Percentiles rank a stretch among this genome's conserved stretches.
phyloP scores from a whole-genome alignment of 2,329 filamentous ascomycete species.

The Calonectria pseudoturangicola region DNA sequence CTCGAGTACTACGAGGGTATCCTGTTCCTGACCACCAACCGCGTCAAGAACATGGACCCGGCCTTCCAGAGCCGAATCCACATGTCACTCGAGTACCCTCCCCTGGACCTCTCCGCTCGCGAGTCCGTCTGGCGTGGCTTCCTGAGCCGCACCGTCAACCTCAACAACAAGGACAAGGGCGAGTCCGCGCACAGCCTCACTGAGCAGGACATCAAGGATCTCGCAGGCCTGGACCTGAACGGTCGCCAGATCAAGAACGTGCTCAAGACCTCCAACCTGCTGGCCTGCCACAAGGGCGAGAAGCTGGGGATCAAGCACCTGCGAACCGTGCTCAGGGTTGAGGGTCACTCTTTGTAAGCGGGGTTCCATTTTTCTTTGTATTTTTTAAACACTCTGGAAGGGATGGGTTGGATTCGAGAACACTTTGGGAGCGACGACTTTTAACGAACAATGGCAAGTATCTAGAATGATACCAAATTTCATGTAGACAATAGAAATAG shows the following conservation, averaged over 20 bases:
- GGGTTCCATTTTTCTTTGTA: not conserved
- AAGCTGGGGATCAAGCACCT: constrained; percentile 56
- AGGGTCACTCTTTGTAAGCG: constrained; percentile 54
- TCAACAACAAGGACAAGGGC: constrained; percentile 48
- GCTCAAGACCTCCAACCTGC: constrained; percentile 61
- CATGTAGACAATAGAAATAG: constrained; percentile 11
- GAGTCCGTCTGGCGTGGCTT: constrained; percentile 64
- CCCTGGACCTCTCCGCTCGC: constrained; percentile 61
- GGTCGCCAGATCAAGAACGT: constrained; percentile 72
- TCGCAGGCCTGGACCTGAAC: constrained; percentile 66
- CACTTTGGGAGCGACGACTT: not conserved
- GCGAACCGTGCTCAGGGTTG: constrained; percentile 56
- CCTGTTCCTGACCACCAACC: constrained; percentile 70
- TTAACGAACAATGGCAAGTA: constrained; percentile 17
- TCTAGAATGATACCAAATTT: constrained; percentile 15
- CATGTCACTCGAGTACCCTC: constrained; percentile 67
- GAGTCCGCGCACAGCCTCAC: constrained; percentile 56
- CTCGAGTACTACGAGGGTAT: constrained; percentile 70
- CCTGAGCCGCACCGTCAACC: constrained; percentile 56
- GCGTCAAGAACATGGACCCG: constrained; percentile 65
- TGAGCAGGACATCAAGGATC: constrained; percentile 57
- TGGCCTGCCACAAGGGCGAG: constrained; percentile 58
- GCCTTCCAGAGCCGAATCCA: constrained; percentile 70
- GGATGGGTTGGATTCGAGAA: not conserved
- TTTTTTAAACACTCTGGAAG: not conserved